These are phyloP conservation scores for Mycena chlorophos DNA, from an alignment of 768 basidiomycete genomes.

Conservation along the genomic window DNA sequence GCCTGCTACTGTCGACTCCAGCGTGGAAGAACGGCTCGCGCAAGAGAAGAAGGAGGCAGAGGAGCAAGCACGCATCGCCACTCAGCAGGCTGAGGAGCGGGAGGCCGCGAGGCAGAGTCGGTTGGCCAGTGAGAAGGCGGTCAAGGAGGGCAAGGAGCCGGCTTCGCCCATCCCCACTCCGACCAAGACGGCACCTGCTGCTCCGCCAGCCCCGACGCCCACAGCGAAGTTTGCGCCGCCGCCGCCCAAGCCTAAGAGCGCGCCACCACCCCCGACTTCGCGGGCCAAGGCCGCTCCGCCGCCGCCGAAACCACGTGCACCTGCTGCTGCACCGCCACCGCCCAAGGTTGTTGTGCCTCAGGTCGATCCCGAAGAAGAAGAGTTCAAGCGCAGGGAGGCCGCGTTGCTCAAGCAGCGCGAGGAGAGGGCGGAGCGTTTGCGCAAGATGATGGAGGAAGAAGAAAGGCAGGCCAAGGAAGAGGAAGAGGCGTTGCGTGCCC, in stretches of 20 bases:
- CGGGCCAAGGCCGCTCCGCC: constrained; percentile 28
- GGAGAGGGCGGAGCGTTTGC: constrained; percentile 67
- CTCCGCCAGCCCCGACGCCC: constrained; percentile 44
- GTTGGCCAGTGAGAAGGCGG: constrained; percentile 71
- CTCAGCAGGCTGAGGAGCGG: constrained; percentile 78
- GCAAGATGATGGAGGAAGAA: constrained; percentile 67
- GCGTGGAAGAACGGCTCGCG: constrained; percentile 81
- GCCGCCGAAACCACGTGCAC: constrained; percentile 38
- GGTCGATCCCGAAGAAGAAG: constrained; percentile 78
- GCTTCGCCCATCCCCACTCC: constrained; percentile 40
- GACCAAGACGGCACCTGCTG: constrained; percentile 39
- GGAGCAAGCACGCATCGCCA: constrained; percentile 75
- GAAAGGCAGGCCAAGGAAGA: constrained; percentile 36
- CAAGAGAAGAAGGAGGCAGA: constrained; percentile 91
- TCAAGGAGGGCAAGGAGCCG: constrained; percentile 47
- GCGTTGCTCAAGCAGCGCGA: constrained; percentile 70
- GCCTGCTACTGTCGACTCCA: constrained; percentile 60
- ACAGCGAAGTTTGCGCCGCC: constrained; percentile 38
- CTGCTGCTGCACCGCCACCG: constrained; percentile 35
- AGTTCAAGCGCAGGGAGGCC: constrained; percentile 66
- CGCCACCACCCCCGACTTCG: constrained; percentile 40
- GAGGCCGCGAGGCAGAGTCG: constrained; percentile 71
- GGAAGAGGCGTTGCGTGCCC: constrained; percentile 41
- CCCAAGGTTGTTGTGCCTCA: constrained; percentile 38
- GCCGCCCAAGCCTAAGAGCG: constrained; percentile 36